These are phyloP conservation scores for Penicillium lividum DNA, from an alignment of 495 filamentous ascomycete genomes.

Conservation along the genomic window DNA sequence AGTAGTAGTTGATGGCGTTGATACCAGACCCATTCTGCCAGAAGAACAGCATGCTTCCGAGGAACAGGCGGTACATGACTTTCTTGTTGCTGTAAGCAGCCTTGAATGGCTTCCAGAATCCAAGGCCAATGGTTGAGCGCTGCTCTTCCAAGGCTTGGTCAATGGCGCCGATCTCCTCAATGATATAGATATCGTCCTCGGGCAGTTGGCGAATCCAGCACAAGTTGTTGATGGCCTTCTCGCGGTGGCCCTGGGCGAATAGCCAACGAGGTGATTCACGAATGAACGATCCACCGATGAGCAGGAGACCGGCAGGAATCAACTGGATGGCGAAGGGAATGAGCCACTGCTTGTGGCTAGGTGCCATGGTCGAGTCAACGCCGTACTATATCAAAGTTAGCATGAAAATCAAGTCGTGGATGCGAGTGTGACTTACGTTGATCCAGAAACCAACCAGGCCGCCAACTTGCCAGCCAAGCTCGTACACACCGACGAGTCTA, in stretches of 20 bases:
- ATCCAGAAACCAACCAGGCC: conserved; percentile 76
- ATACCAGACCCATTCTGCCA: conserved; percentile 70
- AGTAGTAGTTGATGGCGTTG: conserved; percentile 72
- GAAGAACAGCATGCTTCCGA: conserved; percentile 66
- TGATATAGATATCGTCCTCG: conserved; percentile 60
- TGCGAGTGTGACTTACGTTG: conserved; percentile 43
- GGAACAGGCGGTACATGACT: conserved; percentile 67
- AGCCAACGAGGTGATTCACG: conserved; percentile 61
- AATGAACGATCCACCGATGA: conserved; percentile 49
- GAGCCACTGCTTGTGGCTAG: conserved; percentile 50
- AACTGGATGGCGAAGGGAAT: conserved; percentile 59
- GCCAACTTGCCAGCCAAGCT: conserved; percentile 72
- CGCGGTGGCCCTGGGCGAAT: conserved; percentile 45
- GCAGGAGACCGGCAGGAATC: conserved; percentile 51
- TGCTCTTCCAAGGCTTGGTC: conserved; percentile 64
- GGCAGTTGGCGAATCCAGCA: conserved; percentile 65
- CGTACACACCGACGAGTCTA: conserved; percentile 73
- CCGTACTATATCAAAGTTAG: conserved; percentile 36
- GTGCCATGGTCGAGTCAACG: conserved; percentile 33
- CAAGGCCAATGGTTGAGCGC: conserved; percentile 56
- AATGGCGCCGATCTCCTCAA: conserved; percentile 64
- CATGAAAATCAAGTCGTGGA: background rate
- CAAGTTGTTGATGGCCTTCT: conserved; percentile 58
- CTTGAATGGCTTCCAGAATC: conserved; percentile 70
- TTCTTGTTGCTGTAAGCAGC: conserved; percentile 53